phyloP scores from a whole-genome alignment of 2,329 filamentous ascomycete species.

The Penicillium sp. region DNA sequence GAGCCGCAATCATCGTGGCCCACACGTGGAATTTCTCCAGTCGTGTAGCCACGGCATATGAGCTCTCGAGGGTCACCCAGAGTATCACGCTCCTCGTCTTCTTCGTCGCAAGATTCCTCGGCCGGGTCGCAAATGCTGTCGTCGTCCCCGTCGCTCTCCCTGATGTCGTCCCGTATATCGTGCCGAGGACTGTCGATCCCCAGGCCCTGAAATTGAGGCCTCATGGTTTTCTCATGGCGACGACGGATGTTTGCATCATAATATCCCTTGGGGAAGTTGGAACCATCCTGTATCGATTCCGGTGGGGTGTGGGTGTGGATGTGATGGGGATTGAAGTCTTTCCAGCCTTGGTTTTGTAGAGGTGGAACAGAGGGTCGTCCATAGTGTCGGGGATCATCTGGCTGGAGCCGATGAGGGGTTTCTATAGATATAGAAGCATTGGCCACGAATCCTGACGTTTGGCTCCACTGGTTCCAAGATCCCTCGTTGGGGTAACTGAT shows the following conservation, averaged over 20 bases:
- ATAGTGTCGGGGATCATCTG: conserved; percentile 15
- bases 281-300: not conserved
- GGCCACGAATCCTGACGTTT: conserved; percentile 19
- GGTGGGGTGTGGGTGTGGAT: not conserved
- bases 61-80: conserved; percentile 8
- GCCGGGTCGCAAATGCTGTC: not conserved
- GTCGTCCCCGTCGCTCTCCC: not conserved
- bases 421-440: conserved; percentile 8
- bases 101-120: conserved; percentile 28
- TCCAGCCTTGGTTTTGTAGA: not conserved
- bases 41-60: conserved; percentile 4
- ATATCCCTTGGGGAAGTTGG: conserved; percentile 29
- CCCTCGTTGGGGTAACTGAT: conserved; percentile 43
- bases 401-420: conserved; percentile 1
- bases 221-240: conserved; percentile 14
- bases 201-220: conserved; percentile 8
- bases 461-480: conserved; percentile 44
- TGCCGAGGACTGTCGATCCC: conserved; percentile 11
- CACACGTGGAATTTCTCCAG: conserved; percentile 4
- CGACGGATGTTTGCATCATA: conserved; percentile 31
- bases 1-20: conserved; percentile 16
- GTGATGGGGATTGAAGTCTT: conserved; percentile 3
- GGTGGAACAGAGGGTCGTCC: conserved; percentile 5
- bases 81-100: conserved; percentile 22
- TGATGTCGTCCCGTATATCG: not conserved